phyloP scores from a whole-genome alignment of 2,329 filamentous ascomycete species.

The Ploettnerulaceae sp. region DNA sequence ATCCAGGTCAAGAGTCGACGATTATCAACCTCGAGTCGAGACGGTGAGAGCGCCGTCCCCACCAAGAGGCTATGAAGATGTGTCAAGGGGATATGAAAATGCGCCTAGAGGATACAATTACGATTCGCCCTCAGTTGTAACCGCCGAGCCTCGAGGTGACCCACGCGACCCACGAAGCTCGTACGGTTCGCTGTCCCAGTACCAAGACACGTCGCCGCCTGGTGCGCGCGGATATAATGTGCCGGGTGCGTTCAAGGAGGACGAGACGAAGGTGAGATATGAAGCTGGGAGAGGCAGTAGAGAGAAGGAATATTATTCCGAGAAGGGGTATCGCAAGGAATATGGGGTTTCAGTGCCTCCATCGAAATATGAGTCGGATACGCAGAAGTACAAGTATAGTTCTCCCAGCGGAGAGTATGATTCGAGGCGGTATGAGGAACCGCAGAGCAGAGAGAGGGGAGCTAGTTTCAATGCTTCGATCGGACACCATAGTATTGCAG shows the following conservation, averaged over 20 bases:
- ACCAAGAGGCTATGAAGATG: conserved; percentile 18
- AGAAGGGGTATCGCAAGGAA: conserved; percentile 19
- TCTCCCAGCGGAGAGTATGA: conserved; percentile 22
- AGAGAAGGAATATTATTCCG: conserved; percentile 23
- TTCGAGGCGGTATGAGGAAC: conserved; percentile 21
- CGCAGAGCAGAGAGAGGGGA: conserved; percentile 19
- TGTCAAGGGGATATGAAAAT: conserved; percentile 9
- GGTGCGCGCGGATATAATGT: conserved; percentile 15
- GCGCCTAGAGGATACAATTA: conserved; percentile 8
- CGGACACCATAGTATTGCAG: conserved; percentile 25
- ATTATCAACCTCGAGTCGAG: conserved; percentile 12
- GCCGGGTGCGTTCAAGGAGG: conserved; percentile 21
- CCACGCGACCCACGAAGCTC: conserved; percentile 7
- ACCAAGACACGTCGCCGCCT: conserved; percentile 6
- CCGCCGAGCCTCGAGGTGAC: conserved; percentile 16
- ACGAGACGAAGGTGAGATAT: conserved; percentile 19
- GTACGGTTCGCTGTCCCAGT: conserved; percentile 12
- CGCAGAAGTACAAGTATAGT: conserved; percentile 30
- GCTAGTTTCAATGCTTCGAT: conserved; percentile 28
- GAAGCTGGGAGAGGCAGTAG: conserved; percentile 13
- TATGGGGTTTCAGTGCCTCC: conserved; percentile 8
- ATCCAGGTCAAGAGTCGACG: conserved; percentile 22
- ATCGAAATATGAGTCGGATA: conserved; percentile 26
- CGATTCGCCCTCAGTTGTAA: conserved; percentile 12
- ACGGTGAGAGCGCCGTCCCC: conserved; percentile 9